Conservation (phyloP, 2,329 filamentous ascomycete species). For the Fusarium anguioides region DNA sequence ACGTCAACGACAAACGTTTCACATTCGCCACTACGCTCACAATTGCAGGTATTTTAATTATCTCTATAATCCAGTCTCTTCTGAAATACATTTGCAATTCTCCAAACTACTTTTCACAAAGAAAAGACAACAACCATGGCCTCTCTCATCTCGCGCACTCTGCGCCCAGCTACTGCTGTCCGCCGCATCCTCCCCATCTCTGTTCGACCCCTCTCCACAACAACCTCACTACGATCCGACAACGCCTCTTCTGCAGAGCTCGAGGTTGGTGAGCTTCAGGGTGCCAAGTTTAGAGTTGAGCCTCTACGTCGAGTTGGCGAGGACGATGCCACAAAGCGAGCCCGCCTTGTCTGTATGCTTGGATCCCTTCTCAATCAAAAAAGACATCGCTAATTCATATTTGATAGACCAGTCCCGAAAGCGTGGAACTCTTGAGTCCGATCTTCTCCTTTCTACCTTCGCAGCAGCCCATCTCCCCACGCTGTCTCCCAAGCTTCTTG, state of each 20-base stretch:
- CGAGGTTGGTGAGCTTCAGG: conserved; percentile 86
- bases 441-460: conserved; percentile 96
- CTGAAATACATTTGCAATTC: not conserved
- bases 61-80: not conserved
- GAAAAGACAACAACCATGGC: conserved; percentile 28
- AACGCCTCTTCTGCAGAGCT: conserved; percentile 64
- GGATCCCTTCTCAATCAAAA: not conserved
- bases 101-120: not conserved
- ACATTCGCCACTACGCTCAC: conserved; percentile 12
- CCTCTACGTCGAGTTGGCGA: conserved; percentile 88
- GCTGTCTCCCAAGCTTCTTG: conserved; percentile 79
- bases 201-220: conserved; percentile 39
- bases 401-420: conserved; percentile 87
- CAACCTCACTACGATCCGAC: conserved; percentile 32
- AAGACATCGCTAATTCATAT: not conserved
- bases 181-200: conserved; percentile 36
- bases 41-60: not conserved
- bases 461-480: conserved; percentile 79
- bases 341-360: conserved; percentile 76
- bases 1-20: conserved; percentile 31
- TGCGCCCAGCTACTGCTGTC: conserved; percentile 33
- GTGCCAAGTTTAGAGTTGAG: conserved; percentile 87
- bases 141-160: conserved; percentile 38
- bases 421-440: conserved; percentile 93
- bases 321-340: conserved; percentile 85